phyloP scores from a whole-genome alignment of 306 rosid species.

The Oemleria cerasiformis region DNA sequence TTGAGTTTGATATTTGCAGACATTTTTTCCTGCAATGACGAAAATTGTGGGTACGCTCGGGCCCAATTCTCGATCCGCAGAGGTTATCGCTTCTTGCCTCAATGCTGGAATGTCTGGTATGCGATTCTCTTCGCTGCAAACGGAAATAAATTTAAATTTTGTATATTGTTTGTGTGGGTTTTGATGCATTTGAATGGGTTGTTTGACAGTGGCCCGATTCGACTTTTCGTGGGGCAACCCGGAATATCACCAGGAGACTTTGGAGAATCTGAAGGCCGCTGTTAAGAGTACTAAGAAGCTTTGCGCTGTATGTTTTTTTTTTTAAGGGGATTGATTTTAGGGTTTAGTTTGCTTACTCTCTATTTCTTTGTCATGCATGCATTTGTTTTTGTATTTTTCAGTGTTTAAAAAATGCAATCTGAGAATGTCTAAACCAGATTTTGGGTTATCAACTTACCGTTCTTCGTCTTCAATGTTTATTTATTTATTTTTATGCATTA shows the following conservation, averaged over 20 bases:
- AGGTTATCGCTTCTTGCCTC: conserved; percentile 73
- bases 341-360: not conserved
- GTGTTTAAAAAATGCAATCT: not conserved
- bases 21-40: conserved; percentile 85
- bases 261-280: conserved; percentile 84
- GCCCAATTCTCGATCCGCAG: conserved; percentile 79
- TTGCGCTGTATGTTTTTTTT: conserved; percentile 73
- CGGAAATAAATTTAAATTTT: not conserved
- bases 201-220: conserved; percentile 82
- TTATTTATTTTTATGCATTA: not conserved
- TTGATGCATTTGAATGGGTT: conserved; percentile 11
- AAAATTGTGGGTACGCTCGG: conserved; percentile 98
- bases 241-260: conserved; percentile 82
- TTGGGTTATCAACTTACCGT: not conserved
- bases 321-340: not conserved
- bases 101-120: conserved; percentile 97
- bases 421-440: not conserved
- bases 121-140: not conserved
- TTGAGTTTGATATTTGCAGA: conserved; percentile 37
- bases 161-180: not conserved
- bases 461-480: not conserved
- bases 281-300: conserved; percentile 86
- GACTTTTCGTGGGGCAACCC: conserved; percentile 87
- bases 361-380: conserved; percentile 3
- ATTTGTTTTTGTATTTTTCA: not conserved